Evolutionary conservation across 1,284 basidiomycete genomes (phyloP).

Genomic region (Sporisorium iseilematis-ciliati): DNA sequence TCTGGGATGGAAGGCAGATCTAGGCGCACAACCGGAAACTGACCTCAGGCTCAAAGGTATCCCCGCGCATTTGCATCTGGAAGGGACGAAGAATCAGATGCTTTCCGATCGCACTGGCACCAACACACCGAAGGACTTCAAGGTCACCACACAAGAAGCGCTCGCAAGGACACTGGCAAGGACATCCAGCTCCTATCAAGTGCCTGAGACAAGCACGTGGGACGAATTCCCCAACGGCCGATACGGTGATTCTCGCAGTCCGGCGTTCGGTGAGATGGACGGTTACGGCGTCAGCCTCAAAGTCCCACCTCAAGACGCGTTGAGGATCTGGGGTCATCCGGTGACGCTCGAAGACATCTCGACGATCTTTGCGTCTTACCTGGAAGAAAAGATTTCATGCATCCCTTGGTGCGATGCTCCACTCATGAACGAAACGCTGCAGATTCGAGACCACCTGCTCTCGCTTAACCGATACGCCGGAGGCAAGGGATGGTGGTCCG

Average conservation of each 20-base stretch:
- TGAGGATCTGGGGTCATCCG: conserved; percentile 85
- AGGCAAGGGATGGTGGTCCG: conserved; percentile 82
- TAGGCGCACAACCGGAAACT: conserved; percentile 20
- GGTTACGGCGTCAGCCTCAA: conserved; percentile 69
- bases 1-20: conserved; percentile 45
- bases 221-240: conserved; percentile 69
- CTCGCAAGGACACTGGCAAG: conserved; percentile 40
- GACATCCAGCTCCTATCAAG: conserved; percentile 47
- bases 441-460: conserved; percentile 84
- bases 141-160: conserved; percentile 43
- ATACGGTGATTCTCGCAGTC: conserved; percentile 66
- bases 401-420: conserved; percentile 92
- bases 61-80: conserved; percentile 36
- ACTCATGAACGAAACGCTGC: conserved; percentile 84
- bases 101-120: conserved; percentile 48
- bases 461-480: conserved; percentile 74
- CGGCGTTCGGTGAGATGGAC: conserved; percentile 68
- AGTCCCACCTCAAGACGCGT: conserved; percentile 74
- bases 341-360: conserved; percentile 80
- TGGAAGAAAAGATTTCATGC: conserved; percentile 76
- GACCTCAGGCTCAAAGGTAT: conserved; percentile 20
- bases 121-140: conserved; percentile 50
- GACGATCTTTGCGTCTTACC: conserved; percentile 81
- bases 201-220: conserved; percentile 58
- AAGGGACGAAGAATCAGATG: conserved; percentile 44